Evolutionary conservation across 2,329 filamentous ascomycete species (phyloP).

Genomic region (Ceratocystis colombiana): DNA sequence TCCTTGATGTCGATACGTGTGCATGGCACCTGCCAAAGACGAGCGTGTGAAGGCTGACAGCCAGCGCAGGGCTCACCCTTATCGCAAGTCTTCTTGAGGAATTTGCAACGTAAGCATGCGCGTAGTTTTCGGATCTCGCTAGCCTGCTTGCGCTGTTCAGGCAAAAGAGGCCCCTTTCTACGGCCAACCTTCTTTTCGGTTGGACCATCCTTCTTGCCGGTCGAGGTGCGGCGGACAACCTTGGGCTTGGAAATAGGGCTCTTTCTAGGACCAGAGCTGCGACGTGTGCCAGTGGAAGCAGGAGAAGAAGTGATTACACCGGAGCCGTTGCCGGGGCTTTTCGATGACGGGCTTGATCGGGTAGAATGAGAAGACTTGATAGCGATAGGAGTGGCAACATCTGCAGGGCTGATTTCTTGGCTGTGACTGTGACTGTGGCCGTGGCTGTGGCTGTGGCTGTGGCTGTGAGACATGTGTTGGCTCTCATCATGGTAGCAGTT

Average conservation of each 20-base stretch:
- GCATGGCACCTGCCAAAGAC: conserved; percentile 94
- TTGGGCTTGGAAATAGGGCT: conserved; percentile 67
- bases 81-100: conserved; percentile 98
- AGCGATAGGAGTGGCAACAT: conserved; percentile 53
- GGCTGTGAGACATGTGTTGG: conserved; percentile 44
- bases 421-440: conserved; percentile 40
- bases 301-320: conserved; percentile 44
- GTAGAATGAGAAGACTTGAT: conserved; percentile 47
- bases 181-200: conserved; percentile 87
- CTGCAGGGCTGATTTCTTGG: conserved; percentile 50
- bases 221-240: conserved; percentile 67
- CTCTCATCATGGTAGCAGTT: conserved; percentile 46
- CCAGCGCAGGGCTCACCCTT: conserved; percentile 93
- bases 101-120: conserved; percentile 92
- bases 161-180: conserved; percentile 77
- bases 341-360: conserved; percentile 47
- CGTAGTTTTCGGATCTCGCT: conserved; percentile 93
- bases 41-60: conserved; percentile 89
- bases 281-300: conserved; percentile 50
- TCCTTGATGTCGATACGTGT: conserved; percentile 98
- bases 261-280: conserved; percentile 61
- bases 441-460: conserved; percentile 40
- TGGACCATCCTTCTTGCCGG: conserved; percentile 66
- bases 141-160: conserved; percentile 90
- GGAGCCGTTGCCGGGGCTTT: conserved; percentile 49